These are phyloP conservation scores for Aspergillus felis DNA, from an alignment of 2,329 filamentous ascomycete genomes.

Conservation along the genomic window DNA sequence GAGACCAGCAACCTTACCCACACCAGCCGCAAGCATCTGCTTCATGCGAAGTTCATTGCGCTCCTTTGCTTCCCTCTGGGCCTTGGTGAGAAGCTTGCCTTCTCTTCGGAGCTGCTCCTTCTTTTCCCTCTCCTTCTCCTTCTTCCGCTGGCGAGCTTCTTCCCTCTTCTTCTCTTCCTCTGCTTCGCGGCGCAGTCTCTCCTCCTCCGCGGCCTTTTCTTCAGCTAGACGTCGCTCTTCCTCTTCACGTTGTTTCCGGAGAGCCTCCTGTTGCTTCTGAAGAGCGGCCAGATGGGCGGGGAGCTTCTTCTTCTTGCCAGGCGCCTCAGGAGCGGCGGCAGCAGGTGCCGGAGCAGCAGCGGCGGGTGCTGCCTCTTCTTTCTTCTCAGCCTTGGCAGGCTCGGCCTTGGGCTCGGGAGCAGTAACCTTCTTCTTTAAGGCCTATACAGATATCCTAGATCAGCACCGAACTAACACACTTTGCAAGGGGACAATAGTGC, in stretches of 20 bases:
- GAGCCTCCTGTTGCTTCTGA: conserved; percentile 47
- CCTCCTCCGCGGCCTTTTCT: conserved; percentile 39
- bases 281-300: conserved; percentile 52
- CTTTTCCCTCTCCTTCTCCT: conserved; percentile 49
- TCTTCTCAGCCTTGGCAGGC: conserved; percentile 33
- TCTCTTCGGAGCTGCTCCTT: conserved; percentile 48
- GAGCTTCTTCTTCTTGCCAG: conserved; percentile 84
- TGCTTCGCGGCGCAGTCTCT: conserved; percentile 32
- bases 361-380: conserved; percentile 46
- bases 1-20: conserved; percentile 42
- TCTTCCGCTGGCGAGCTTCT: conserved; percentile 44
- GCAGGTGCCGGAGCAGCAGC: conserved; percentile 36
- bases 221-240: conserved; percentile 39
- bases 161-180: conserved; percentile 47
- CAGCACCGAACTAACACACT: not conserved
- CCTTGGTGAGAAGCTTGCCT: conserved; percentile 48
- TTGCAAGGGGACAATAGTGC: not conserved
- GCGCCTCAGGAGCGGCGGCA: conserved; percentile 27
- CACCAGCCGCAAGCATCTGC: conserved; percentile 48
- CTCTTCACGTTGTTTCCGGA: conserved; percentile 45
- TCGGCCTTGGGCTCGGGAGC: conserved; percentile 35
- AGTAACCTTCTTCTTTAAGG: conserved; percentile 75
- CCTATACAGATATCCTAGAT: conserved; percentile 45
- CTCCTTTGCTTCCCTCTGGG: conserved; percentile 46
- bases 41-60: conserved; percentile 47